Conservation (phyloP, 2,329 filamentous ascomycete genomes). For the Arachnomyces sp. region DNA sequence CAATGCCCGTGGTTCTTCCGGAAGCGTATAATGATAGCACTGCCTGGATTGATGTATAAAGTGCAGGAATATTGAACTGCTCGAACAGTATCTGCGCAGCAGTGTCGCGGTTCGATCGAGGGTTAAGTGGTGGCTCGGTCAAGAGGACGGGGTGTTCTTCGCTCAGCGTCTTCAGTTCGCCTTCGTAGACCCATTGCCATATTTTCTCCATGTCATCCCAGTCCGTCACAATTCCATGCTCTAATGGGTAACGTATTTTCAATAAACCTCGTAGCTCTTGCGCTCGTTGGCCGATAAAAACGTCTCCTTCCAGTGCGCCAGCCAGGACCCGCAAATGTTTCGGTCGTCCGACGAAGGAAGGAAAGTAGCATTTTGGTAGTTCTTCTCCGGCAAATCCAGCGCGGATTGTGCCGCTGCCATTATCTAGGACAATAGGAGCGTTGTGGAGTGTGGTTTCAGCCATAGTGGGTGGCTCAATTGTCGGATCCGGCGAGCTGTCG, state of each 20-base stretch:
- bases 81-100: constrained; percentile 97
- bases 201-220: constrained; percentile 99
- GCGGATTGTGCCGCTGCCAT: constrained; percentile 94
- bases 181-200: constrained; percentile 95
- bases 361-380: constrained; percentile 91
- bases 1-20: constrained; percentile 89
- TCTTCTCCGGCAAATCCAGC: constrained; percentile 96
- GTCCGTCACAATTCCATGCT: constrained; percentile 97
- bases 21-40: constrained; percentile 93
- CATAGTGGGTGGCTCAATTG: constrained; percentile 36
- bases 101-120: constrained; percentile 87
- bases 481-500: constrained; percentile 7
- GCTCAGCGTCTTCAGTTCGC: constrained; percentile 90
- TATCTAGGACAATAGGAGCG: constrained; percentile 96
- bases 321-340: constrained; percentile 93
- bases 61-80: constrained; percentile 93
- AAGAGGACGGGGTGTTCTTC: constrained; percentile 98
- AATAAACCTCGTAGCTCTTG: constrained; percentile 84
- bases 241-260: constrained; percentile 91
- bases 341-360: constrained; percentile 90
- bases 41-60: constrained; percentile 95
- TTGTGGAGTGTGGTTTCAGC: constrained; percentile 72
- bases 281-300: constrained; percentile 90
- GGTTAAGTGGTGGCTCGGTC: constrained; percentile 92
- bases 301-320: constrained; percentile 91